These are phyloP conservation scores for Fusarium dimerum DNA, from an alignment of 2,329 filamentous ascomycete species.

Conservation along the genomic window DNA sequence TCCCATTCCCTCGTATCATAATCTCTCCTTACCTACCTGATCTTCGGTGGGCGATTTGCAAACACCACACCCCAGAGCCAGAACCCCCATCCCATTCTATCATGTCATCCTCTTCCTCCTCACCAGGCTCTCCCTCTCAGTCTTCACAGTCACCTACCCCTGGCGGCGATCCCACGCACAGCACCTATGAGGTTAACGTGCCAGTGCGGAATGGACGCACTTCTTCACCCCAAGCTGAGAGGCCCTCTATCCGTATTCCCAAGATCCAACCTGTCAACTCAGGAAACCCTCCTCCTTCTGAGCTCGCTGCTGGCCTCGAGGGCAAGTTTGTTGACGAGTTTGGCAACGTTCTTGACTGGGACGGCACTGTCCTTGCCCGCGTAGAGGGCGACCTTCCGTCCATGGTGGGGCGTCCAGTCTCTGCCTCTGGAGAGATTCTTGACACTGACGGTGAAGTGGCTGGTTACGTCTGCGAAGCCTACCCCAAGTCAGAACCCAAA, in stretches of 20 bases:
- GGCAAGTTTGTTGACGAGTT: constrained; percentile 55
- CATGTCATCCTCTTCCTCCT: constrained; percentile 1
- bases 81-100: not conserved
- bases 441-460: constrained; percentile 78
- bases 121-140: not conserved
- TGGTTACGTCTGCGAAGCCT: constrained; percentile 68
- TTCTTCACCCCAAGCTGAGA: constrained; percentile 11
- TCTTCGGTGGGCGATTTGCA: too few relatives aligned
- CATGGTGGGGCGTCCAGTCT: constrained; percentile 53
- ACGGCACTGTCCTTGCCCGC: constrained; percentile 52
- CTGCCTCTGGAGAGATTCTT: constrained; percentile 54
- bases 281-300: constrained; percentile 31
- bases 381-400: constrained; percentile 56
- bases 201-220: constrained; percentile 20
- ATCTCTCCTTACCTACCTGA: too few relatives aligned
- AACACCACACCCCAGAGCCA: too few relatives aligned
- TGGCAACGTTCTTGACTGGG: constrained; percentile 52
- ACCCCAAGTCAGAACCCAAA: constrained; percentile 39
- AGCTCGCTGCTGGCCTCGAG: constrained; percentile 43
- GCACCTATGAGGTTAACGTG: constrained; percentile 29
- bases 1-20: not conserved
- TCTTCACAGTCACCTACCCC: constrained; percentile 16
- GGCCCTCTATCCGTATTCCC: constrained; percentile 38
- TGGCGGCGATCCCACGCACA: constrained; percentile 24
- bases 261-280: constrained; percentile 43